These are phyloP conservation scores for Westerdykella aurantiaca DNA, from an alignment of 2,329 filamentous ascomycete species.

Conservation along the genomic window DNA sequence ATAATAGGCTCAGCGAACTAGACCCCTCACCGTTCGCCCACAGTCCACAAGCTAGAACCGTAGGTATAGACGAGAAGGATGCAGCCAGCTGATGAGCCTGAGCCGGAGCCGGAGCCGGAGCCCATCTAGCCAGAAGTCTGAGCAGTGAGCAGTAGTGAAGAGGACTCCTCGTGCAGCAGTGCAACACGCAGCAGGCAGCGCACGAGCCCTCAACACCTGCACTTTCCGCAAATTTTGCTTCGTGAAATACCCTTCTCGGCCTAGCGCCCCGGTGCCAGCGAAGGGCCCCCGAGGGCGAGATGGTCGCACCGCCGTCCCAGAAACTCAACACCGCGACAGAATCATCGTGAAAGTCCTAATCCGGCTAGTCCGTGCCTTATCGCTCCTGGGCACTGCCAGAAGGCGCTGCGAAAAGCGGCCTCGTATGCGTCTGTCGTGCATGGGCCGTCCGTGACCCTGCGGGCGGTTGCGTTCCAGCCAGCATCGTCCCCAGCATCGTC, in stretches of 20 bases:
- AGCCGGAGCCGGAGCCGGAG: too few species aligned
- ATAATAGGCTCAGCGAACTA: too few species aligned
- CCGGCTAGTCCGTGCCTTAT: slow-evolving; percentile 13
- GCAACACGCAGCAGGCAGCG: neutral
- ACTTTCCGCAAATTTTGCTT: slow-evolving; percentile 3
- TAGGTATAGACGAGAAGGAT: too few species aligned
- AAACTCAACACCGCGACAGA: slow-evolving; percentile 3
- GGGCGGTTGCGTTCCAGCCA: slow-evolving; percentile 9
- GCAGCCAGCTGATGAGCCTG: too few species aligned
- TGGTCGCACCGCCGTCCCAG: neutral
- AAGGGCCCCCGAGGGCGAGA: neutral
- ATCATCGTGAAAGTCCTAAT: slow-evolving; percentile 28
- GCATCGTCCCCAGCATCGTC: slow-evolving; percentile 14
- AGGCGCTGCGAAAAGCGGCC: too few species aligned
- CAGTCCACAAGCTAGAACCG: too few species aligned
- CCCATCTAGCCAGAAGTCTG: too few species aligned
- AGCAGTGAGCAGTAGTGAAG: too few species aligned
- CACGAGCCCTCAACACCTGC: slow-evolving; percentile 7
- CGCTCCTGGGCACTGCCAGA: neutral
- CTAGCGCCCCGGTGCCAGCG: neutral
- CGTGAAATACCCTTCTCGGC: neutral
- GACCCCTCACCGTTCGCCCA: too few species aligned
- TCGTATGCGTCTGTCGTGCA: slow-evolving; percentile 10
- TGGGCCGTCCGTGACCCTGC: slow-evolving; percentile 1
- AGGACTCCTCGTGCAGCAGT: neutral